Evolutionary conservation across 2,329 filamentous ascomycete genomes (phyloP), one percentile per base, ranked within the genome.

Genomic region (Aspergillus cejpii): DNA sequence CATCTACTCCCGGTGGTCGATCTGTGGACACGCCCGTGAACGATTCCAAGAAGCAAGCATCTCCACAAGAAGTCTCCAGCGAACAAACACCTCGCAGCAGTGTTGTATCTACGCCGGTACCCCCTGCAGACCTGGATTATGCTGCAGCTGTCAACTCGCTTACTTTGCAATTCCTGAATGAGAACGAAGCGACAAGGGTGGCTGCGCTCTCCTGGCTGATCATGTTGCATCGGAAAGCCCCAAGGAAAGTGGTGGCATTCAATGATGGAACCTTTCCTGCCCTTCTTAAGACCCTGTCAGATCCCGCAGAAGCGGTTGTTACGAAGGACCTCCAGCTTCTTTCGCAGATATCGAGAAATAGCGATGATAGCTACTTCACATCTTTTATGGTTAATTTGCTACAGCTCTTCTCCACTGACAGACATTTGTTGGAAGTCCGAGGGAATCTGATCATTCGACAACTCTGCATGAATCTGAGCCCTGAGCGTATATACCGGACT

Each of bases 351-450:
- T 97, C 91, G 2, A 83, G 85, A 53, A 94, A 96, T 57, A 97
- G 89, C 61, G 92, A 97, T 59, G 92, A 98, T 61, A 88, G 90
- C 53, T 97, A 97, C 67, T 98, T 98, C 63, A 85, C 87, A 1
- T 94, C 91, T 19, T 98, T 98, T 65, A 98, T 98, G 92, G 85
- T 96, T 49, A 94, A 94, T 61, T 74, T 98, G 7, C 73, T 98
- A 34, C 92, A 96, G 62, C 78, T 98, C 1, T 98, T 98, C 63
- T 94, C 88, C 33, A 97, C 92, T 0, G 92, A 98, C 63, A 79
- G 92, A 24, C 85, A 88, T 56, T 74, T 98, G 19, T 75, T 98
- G 5, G 92, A 98, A 68, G 92, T 86, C 2, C 77, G 92, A 44
- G 92, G 94, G 6, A 98, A 98, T 60, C 74, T 98, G 27, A 98